Evolutionary conservation across 441 rosid species (phyloP).

Genomic region (Populus hybrid): DNA sequence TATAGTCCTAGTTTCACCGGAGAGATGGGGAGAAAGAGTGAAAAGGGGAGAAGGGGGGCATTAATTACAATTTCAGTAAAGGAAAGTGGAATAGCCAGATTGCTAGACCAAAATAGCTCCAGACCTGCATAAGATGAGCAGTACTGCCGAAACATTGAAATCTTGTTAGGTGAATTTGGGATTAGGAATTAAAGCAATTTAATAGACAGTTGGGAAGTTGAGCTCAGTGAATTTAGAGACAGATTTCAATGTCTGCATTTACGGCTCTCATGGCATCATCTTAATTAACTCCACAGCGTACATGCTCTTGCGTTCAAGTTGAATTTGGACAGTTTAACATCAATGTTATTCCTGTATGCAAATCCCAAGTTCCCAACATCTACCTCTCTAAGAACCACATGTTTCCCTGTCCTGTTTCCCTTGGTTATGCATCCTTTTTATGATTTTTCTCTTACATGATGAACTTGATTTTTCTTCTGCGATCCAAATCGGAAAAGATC

Average conservation of each 20-base stretch:
- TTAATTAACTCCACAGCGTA: not conserved
- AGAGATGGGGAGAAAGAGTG: not conserved
- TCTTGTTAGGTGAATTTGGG: slow-evolving; percentile 20
- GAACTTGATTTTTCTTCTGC: not conserved
- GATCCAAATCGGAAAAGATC: not conserved
- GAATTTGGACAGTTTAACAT: not conserved
- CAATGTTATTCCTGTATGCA: not conserved
- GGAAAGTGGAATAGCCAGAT: not conserved
- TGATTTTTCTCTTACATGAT: not conserved
- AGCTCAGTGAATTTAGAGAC: slow-evolving; percentile 16
- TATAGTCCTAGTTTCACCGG: not conserved
- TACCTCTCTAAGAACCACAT: not conserved
- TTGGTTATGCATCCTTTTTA: not conserved
- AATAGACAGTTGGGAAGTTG: slow-evolving; percentile 23
- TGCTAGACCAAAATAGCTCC: not conserved
- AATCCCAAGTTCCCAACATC: not conserved
- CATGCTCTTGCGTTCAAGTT: not conserved
- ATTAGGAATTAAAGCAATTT: slow-evolving; percentile 18
- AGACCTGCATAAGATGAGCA: not conserved
- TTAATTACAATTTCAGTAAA: not conserved
- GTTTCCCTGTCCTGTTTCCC: not conserved
- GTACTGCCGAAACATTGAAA: slow-evolving; percentile 1
- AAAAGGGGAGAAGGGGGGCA: not conserved
- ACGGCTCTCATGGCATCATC: not conserved
- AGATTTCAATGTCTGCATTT: slow-evolving; percentile 19